Evolutionary conservation across 352 stramenopile genomes (phyloP).

Genomic region (Globisporangium spiculum): DNA sequence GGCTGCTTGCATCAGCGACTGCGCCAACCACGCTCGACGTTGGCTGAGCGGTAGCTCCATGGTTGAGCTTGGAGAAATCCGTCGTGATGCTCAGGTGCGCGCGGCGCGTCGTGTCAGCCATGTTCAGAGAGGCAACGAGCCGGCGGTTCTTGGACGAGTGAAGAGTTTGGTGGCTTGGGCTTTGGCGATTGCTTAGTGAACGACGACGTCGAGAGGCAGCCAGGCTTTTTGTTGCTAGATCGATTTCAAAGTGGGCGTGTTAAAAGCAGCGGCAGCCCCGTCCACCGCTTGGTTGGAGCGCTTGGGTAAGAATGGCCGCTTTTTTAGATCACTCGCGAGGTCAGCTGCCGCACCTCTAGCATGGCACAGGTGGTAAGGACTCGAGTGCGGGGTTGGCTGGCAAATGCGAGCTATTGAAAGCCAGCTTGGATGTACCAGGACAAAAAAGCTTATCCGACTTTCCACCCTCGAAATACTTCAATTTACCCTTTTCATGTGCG

Average conservation of each 20-base stretch:
- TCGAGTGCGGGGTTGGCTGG: no score
- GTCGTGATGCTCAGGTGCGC: slow-evolving; percentile 56
- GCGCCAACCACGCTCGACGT: slow-evolving; percentile 15
- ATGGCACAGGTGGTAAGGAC: no score
- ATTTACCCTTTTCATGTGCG: no score
- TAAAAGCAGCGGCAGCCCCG: neutral
- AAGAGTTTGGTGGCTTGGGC: neutral
- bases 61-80: slow-evolving; percentile 34
- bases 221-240: neutral
- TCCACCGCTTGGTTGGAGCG: no score
- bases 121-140: slow-evolving; percentile 16
- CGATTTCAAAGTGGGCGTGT: slow-evolving; percentile 1
- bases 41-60: slow-evolving; percentile 1
- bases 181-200: neutral
- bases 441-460: no score
- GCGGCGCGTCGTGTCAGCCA: slow-evolving; percentile 54
- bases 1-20: slow-evolving; percentile 29
- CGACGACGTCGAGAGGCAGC: neutral
- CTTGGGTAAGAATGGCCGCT: neutral
- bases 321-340: neutral
- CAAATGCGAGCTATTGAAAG: no score
- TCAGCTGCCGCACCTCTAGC: no score
- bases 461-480: no score
- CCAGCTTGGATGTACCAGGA: no score
- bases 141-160: neutral